Conservation (phyloP, 805 yeast genomes). For the Pichia nakasei region DNA sequence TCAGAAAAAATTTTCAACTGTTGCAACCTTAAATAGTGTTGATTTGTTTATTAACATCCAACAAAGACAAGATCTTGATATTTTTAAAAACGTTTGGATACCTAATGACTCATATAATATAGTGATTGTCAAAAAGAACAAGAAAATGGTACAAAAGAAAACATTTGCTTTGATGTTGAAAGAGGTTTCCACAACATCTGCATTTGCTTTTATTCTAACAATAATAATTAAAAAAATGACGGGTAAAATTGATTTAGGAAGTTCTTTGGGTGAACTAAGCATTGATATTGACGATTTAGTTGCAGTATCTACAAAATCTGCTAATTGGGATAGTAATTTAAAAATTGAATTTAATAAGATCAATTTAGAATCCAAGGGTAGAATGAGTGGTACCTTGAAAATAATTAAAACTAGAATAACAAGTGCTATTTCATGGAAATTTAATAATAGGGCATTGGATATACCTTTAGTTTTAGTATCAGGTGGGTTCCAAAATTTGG, state of each 20-base stretch:
- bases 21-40: slow-evolving; percentile 42
- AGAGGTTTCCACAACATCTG: slow-evolving; percentile 50
- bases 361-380: slow-evolving; percentile 53
- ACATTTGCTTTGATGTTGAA: slow-evolving; percentile 40
- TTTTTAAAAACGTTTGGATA: slow-evolving; percentile 79
- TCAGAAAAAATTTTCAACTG: slow-evolving; percentile 38
- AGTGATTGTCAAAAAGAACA: background rate
- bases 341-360: slow-evolving; percentile 49
- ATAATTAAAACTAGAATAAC: slow-evolving; percentile 43
- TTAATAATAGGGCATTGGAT: slow-evolving; percentile 31
- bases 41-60: slow-evolving; percentile 63
- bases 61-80: slow-evolving; percentile 77
- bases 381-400: slow-evolving; percentile 65
- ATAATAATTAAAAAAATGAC: slow-evolving; percentile 43
- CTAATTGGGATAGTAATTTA: slow-evolving; percentile 64
- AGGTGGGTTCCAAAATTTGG: slow-evolving; percentile 45
- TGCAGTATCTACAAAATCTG: slow-evolving; percentile 58
- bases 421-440: slow-evolving; percentile 66
- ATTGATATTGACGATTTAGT: slow-evolving; percentile 52
- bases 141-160: slow-evolving; percentile 10
- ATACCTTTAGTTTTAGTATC: slow-evolving; percentile 64
- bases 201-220: slow-evolving; percentile 69
- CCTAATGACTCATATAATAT: slow-evolving; percentile 33
- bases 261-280: slow-evolving; percentile 62
- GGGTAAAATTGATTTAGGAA: slow-evolving; percentile 69